Conservation (phyloP, 2,329 filamentous ascomycete species). For the Epichloe gansuensis region DNA sequence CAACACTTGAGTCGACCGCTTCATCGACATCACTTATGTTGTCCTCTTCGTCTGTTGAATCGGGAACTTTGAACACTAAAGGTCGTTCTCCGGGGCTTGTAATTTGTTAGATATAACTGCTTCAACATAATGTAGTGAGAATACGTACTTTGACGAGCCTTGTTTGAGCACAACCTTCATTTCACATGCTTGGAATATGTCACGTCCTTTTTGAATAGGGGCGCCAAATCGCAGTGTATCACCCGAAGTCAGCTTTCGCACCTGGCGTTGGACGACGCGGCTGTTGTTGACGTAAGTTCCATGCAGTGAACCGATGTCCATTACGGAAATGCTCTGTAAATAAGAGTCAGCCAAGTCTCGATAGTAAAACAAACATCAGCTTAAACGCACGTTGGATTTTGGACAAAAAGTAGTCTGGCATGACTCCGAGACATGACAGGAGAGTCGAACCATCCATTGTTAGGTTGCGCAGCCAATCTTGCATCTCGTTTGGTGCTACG, state of each 20-base stretch:
- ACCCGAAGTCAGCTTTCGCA: slow-evolving; percentile 13
- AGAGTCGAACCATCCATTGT: slow-evolving; percentile 59
- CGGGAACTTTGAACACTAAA: slow-evolving; percentile 29
- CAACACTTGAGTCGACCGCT: slow-evolving; percentile 14
- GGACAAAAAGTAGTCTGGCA: slow-evolving; percentile 39
- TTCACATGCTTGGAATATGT: slow-evolving; percentile 25
- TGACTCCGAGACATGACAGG: slow-evolving; percentile 61
- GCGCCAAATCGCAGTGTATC: slow-evolving; percentile 26
- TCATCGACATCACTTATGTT: slow-evolving; percentile 16
- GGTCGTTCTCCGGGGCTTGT: slow-evolving; percentile 16
- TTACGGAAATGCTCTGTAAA: slow-evolving; percentile 30
- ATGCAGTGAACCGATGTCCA: slow-evolving; percentile 38
- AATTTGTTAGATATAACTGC: not conserved
- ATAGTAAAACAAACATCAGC: not conserved
- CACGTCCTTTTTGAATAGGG: slow-evolving; percentile 20
- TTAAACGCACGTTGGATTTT: slow-evolving; percentile 27
- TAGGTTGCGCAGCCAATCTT: slow-evolving; percentile 19
- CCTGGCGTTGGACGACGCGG: slow-evolving; percentile 10
- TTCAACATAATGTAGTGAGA: not conserved
- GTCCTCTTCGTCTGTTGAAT: slow-evolving; percentile 26
- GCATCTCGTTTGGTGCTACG: slow-evolving; percentile 30
- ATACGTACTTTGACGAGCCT: slow-evolving; percentile 15
- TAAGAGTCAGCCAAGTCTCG: slow-evolving; percentile 10
- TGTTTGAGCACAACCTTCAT: slow-evolving; percentile 23
- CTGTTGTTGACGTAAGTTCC: slow-evolving; percentile 35